phyloP scores from a whole-genome alignment of 176 grass and related monocot species.

The Cymbopogon citratus region DNA sequence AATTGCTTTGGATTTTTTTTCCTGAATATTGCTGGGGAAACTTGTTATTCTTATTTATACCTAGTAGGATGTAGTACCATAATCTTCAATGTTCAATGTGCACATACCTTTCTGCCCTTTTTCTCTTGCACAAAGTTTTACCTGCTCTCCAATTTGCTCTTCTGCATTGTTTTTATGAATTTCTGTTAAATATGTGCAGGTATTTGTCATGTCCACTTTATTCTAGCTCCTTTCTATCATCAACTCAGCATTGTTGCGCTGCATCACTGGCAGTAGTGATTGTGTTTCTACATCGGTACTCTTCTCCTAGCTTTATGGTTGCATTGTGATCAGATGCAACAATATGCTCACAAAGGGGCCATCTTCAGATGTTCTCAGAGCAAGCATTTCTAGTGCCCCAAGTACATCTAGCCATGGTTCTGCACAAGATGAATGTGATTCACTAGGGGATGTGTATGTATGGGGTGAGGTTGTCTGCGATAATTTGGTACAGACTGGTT shows the following conservation, averaged over 20 bases:
- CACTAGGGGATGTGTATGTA: constrained; percentile 78
- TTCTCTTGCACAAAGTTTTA: not conserved
- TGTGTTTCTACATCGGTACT: not conserved
- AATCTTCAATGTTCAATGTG: not conserved
- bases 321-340: constrained; percentile 58
- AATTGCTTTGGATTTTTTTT: not conserved
- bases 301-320: constrained; percentile 1
- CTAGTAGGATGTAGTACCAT: not conserved
- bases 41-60: not conserved
- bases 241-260: not conserved
- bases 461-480: constrained; percentile 87
- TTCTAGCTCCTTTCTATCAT: not conserved
- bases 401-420: constrained; percentile 98
- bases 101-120: not conserved
- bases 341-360: constrained; percentile 65
- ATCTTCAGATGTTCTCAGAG: constrained; percentile 78
- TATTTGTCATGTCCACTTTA: not conserved
- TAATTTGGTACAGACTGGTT: constrained; percentile 36
- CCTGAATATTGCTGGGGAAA: not conserved
- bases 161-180: not conserved
- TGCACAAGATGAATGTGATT: constrained; percentile 85
- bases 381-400: constrained; percentile 92
- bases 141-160: not conserved
- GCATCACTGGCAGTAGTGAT: not conserved
- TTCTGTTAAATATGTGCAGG: constrained; percentile 25